Evolutionary conservation across 345 rosid genomes (phyloP), one percentile per base, ranked within the genome.

Genomic region (Kernera saxatilis): DNA sequence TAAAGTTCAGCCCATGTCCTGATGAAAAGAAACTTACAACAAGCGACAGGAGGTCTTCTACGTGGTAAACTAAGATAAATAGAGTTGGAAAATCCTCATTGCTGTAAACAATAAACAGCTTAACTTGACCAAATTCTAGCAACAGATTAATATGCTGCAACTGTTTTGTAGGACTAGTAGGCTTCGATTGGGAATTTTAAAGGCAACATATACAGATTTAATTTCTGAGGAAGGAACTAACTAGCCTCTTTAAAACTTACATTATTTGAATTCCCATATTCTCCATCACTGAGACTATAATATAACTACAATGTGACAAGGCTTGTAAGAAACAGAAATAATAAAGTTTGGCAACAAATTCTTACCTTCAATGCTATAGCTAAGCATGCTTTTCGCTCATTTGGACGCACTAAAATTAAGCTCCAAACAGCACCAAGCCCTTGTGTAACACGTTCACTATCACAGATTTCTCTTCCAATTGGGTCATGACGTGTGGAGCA

Each of bases 361-460:
- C 51, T 75, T 77, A 94, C 99, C 88, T 88, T 91, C 81, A 94
- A 73, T 51, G 88, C 99, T 64, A 89, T 94, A 62, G 79, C 85
- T 79, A 94, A 79, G 83, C 93, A 89, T 81, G 91, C 85, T 73
- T 85, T 84, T 44, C 97, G 88, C 69, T 88, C 79, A 65, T 82
- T 85, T 77, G 97, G 90, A 70, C 97, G 96, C 44, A 91, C 95
- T 81, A 89, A 69, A 81, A 94, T 88, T 81, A 94, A 84, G 83
- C 97, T 84, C 99, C 99, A 94, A 26, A 88, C 96, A 32, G 94
- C 91, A 74, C 96, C 97, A 70, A 94, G 96, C 45, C 97, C 99
- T 75, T 94, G 99, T 39, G 97, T 91, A 32, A 94, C 90, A 74
- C 93, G 96, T 74, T 94, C 96, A 60, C 84, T 80, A 76, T 89